Base-by-base conservation (phyloP, 2,329 filamentous ascomycete genomes). In the Colletotrichum lupini region DNA sequence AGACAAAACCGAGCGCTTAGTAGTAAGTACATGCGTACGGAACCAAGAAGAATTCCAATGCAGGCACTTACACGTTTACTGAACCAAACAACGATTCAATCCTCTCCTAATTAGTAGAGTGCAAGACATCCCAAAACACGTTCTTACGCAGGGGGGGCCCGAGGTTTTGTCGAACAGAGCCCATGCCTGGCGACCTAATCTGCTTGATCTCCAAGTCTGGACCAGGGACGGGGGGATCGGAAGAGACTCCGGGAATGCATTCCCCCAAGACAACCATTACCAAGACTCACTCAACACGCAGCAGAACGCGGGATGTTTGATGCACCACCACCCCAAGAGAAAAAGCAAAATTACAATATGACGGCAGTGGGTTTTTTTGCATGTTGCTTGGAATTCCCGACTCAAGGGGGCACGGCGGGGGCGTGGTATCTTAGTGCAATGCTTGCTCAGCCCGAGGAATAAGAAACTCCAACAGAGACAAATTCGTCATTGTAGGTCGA, bases 161-260 rank as follows among this genome's bases (percentile, higher is more conserved):
- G 22, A 53, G 49, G 37, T 42, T 14, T 35, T 16, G 52, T 4
- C 49, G 11, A 9, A 42, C 35, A 16, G 46, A 28, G 46, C n/a
- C 32, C 49, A 11, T 16, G 32, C 35, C 62, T 52, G 52, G n/a
- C 32, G 46, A 61, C 66, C 69, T 59, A 61, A 73, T 73, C 70
- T 70, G 46, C 57, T 22, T 70, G 67, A 70, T 73, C 67, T 70
- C 11, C 67, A 61, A 30, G 56, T 12, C 55, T 56, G 32, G 55
- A 22, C 70, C 67, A 24, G 70, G 67, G 46, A 65, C 60, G 60
- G 67, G 55, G 60, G 53, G 56, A 32, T 60, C 67, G 70, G 70
- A 69, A 73, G 35, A 37, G 42, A 37, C 53, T 22, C 55, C 66
- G 60, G 70, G 26, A 22, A 65, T 56, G 32, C 49, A 55, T 24